Conservation (phyloP, 1,139 yeast genomes). For the Arxiozyma slooffiae region DNA sequence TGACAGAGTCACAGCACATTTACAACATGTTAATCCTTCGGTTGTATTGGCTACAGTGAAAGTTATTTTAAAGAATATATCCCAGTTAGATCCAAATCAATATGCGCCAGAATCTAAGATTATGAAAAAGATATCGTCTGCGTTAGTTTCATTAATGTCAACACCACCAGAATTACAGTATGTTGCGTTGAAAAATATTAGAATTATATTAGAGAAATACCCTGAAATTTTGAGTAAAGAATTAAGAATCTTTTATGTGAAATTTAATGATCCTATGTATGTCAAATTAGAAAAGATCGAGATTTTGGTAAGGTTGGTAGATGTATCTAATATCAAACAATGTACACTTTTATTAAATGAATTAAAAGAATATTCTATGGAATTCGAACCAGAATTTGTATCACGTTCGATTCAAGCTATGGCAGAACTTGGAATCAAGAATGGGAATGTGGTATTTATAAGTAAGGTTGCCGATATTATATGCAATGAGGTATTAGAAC, state of each 20-base stretch:
- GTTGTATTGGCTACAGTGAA: slow-evolving; percentile 85
- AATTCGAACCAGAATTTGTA: slow-evolving; percentile 85
- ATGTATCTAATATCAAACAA: slow-evolving; percentile 44
- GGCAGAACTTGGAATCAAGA: slow-evolving; percentile 81
- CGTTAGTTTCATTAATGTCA: slow-evolving; percentile 78
- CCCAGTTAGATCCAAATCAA: slow-evolving; percentile 6
- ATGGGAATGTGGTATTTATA: slow-evolving; percentile 36
- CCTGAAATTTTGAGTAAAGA: slow-evolving; percentile 74
- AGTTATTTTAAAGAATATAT: slow-evolving; percentile 62
- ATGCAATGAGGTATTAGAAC: slow-evolving; percentile 56
- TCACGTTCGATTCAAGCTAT: slow-evolving; percentile 72
- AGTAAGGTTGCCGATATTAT: slow-evolving; percentile 64
- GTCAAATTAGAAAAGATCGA: slow-evolving; percentile 88
- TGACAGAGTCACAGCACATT: slow-evolving; percentile 87
- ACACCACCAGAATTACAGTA: slow-evolving; percentile 91
- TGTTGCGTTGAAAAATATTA: slow-evolving; percentile 84
- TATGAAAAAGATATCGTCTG: slow-evolving; percentile 69
- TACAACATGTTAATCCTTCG: slow-evolving; percentile 95
- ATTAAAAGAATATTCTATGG: slow-evolving; percentile 86
- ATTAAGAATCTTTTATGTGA: slow-evolving; percentile 82
- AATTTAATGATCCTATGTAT: slow-evolving; percentile 90
- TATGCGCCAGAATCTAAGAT: slow-evolving; percentile 26
- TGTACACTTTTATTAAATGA: slow-evolving; percentile 67
- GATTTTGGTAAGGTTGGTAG: slow-evolving; percentile 74
- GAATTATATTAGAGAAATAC: slow-evolving; percentile 81